Evolutionary conservation across 495 filamentous ascomycete species (phyloP), one percentile per base, ranked within the genome.

Genomic region (Cenococcum geophilum): DNA sequence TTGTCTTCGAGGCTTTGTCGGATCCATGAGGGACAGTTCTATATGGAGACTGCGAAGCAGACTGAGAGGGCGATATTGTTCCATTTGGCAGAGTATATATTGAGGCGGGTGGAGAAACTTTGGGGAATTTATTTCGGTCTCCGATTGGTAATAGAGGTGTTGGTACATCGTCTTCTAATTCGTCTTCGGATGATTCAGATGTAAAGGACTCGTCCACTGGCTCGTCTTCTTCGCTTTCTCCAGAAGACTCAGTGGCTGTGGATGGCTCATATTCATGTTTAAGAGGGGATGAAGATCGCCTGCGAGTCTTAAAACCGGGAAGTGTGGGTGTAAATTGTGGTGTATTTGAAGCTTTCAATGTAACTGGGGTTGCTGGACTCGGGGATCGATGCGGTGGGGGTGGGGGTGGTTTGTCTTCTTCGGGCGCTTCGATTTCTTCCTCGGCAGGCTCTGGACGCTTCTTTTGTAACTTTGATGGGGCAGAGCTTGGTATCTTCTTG

Each of bases 211-310:
- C 61, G 21, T 69, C 66, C 11, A 71, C 67, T 10, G 71, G 69
- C 20, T 64, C 50, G 10, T 65, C 72, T 12, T 72, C 61, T 11
- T 74, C 74, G 40, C 73, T 78, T 40, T 77, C 78, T 11, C 74
- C 75, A 12, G 76, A 76, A 25, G 76, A 80, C 50, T 76, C 59
- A 69, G 88, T 88, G 55, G 83, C 83, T 43, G 89, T 92, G 0
- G 93, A 97, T 1, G 95, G 95, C 64, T 90, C 88, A 68, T 96
- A 99, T 76, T 99, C 91, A 68, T 97, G 93, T 74, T 99, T 99
- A 59, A 99, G 78, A 9, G 95, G 95, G 9, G 95, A 97, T 4
- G 95, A 97, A 25, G 85, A 87, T 5, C 89, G 82, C 32, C 92
- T 80, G 67, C 70, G 37, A 71, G 66, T 36, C 75, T 70, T 59